These are phyloP conservation scores for Aschersonia sp. DNA, from an alignment of 2,329 filamentous ascomycete genomes.

Conservation along the genomic window DNA sequence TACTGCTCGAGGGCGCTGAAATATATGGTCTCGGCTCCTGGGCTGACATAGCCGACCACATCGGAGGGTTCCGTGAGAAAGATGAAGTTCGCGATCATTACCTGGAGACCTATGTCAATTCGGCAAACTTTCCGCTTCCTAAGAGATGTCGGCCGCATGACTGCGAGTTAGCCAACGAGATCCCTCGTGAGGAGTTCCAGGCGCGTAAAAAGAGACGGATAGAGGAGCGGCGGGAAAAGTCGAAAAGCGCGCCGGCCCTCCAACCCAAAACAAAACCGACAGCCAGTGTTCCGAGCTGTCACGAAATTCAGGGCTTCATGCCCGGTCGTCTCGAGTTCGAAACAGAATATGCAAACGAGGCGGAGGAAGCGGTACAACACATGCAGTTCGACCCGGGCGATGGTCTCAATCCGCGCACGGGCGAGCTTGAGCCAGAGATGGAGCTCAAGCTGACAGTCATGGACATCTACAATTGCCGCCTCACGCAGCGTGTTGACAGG, in stretches of 20 bases:
- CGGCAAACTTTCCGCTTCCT: conserved; percentile 71
- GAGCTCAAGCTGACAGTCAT: conserved; percentile 96
- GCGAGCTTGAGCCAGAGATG: conserved; percentile 87
- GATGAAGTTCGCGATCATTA: conserved; percentile 96
- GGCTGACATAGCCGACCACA: conserved; percentile 96
- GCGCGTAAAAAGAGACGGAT: conserved; percentile 84
- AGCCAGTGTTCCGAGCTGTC: conserved; percentile 85
- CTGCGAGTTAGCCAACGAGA: conserved; percentile 60
- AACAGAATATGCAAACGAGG: conserved; percentile 94
- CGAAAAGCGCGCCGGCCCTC: conserved; percentile 68
- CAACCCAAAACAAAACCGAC: conserved; percentile 93
- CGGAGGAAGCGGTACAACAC: conserved; percentile 92
- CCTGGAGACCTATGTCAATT: conserved; percentile 73
- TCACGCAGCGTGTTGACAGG: conserved; percentile 81
- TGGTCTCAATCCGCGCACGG: conserved; percentile 71
- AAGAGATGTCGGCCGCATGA: conserved; percentile 75
- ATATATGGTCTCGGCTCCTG: conserved; percentile 94
- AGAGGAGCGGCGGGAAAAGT: conserved; percentile 76
- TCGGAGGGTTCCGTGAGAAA: conserved; percentile 85
- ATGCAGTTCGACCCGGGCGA: conserved; percentile 98
- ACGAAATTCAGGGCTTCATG: conserved; percentile 98
- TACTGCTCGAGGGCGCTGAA: conserved; percentile 85
- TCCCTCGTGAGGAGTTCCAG: conserved; percentile 88
- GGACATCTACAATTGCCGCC: conserved; percentile 89
- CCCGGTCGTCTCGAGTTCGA: conserved; percentile 94